Conservation (phyloP, 2,329 filamentous ascomycete species). For the Fusarium buharicum region DNA sequence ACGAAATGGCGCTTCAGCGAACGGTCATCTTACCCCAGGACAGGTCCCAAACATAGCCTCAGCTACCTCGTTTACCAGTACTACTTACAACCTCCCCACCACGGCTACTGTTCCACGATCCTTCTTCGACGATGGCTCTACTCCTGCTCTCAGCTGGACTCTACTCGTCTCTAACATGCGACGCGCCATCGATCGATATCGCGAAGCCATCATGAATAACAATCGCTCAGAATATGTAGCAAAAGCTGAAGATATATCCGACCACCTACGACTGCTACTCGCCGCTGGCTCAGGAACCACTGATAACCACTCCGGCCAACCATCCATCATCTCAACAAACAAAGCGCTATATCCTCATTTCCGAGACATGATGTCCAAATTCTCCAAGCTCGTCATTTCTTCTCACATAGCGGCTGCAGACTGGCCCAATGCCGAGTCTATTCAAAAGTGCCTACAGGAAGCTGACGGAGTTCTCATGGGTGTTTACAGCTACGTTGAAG, state of each 20-base stretch:
- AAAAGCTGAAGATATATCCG: conserved; percentile 96
- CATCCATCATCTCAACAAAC: conserved; percentile 99
- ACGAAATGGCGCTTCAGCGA: conserved; percentile 66
- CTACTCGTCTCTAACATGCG: conserved; percentile 93
- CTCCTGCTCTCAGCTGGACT: conserved; percentile 86
- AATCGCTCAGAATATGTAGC: conserved; percentile 91
- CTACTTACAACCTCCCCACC: conserved; percentile 66
- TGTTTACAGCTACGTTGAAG: conserved; percentile 95
- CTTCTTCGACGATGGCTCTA: conserved; percentile 90
- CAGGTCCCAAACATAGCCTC: conserved; percentile 64
- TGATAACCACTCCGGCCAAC: conserved; percentile 97
- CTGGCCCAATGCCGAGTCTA: conserved; percentile 92
- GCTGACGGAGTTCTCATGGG: conserved; percentile 95
- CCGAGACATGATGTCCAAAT: conserved; percentile 99
- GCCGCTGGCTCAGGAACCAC: conserved; percentile 96
- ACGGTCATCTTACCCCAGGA: conserved; percentile 51
- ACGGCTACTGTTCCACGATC: conserved; percentile 76
- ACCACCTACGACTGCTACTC: conserved; percentile 92
- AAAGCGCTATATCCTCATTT: conserved; percentile 98
- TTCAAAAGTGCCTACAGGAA: conserved; percentile 94
- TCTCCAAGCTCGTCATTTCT: conserved; percentile 98
- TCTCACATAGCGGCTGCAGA: conserved; percentile 97
- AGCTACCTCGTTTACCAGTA: conserved; percentile 70
- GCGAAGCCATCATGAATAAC: conserved; percentile 85
- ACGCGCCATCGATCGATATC: conserved; percentile 86